Evolutionary conservation across 2,329 filamentous ascomycete species (phyloP).

Genomic region (Coniosporium tulheliwenetii): DNA sequence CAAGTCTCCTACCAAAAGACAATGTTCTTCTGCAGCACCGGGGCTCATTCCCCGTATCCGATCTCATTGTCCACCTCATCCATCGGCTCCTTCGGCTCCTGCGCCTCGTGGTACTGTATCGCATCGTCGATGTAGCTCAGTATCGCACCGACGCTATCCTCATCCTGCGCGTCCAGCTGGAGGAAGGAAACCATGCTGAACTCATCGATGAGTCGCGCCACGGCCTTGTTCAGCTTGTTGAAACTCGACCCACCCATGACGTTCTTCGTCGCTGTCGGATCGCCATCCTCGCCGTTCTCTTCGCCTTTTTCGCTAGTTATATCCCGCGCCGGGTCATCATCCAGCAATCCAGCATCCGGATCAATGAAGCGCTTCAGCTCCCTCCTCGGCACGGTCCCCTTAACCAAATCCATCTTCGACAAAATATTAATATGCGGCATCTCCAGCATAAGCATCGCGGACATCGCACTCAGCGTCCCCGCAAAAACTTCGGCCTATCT

Average conservation of each 20-base stretch:
- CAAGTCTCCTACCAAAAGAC: too few relatives aligned
- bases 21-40: too few relatives aligned
- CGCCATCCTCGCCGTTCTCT: conserved; percentile 19
- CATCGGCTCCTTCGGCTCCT: conserved; percentile 72
- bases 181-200: conserved; percentile 97
- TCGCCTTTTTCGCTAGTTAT: conserved; percentile 13
- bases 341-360: conserved; percentile 66
- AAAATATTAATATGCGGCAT: conserved; percentile 92
- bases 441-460: conserved; percentile 97
- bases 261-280: conserved; percentile 21
- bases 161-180: conserved; percentile 75
- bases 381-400: conserved; percentile 72
- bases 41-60: background rate
- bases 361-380: conserved; percentile 84
- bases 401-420: conserved; percentile 95
- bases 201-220: conserved; percentile 83
- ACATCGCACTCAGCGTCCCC: conserved; percentile 91
- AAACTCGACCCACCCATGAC: conserved; percentile 74
- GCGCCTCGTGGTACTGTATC: conserved; percentile 84
- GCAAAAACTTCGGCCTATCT: conserved; percentile 96
- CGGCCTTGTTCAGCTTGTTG: conserved; percentile 68
- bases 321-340: conserved; percentile 55
- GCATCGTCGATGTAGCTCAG: conserved; percentile 89
- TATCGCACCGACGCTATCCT: conserved; percentile 75
- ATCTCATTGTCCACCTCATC: conserved; percentile 35